Evolutionary conservation across 2,329 filamentous ascomycete genomes (phyloP).

Genomic region (Arthroderma uncinatum): DNA sequence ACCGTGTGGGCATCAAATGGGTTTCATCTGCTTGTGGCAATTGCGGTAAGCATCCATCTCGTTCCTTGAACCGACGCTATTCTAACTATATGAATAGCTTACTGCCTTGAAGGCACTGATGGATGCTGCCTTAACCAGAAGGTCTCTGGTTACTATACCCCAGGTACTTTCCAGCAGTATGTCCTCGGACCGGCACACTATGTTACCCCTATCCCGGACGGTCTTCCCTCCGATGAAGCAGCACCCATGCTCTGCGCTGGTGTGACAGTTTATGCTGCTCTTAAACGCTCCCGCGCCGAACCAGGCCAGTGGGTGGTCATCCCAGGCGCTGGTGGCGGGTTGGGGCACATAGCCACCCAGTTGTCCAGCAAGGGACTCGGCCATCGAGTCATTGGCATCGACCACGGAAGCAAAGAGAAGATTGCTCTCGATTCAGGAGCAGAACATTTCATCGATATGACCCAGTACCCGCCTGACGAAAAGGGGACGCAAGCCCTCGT

Average conservation of each 20-base stretch:
- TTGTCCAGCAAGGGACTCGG: conserved; percentile 51
- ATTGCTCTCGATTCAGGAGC: conserved; percentile 51
- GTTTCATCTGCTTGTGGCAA: conserved; percentile 46
- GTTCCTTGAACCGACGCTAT: neutral
- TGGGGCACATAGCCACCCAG: conserved; percentile 55
- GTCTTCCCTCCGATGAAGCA: conserved; percentile 47
- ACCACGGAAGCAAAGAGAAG: conserved; percentile 50
- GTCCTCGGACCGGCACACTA: conserved; percentile 53
- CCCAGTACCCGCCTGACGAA: conserved; percentile 38
- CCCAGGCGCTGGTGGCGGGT: conserved; percentile 49
- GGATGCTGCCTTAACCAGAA: conserved; percentile 46
- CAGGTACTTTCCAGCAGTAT: conserved; percentile 65
- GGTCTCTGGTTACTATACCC: conserved; percentile 56
- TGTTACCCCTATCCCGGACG: conserved; percentile 58
- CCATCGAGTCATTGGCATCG: conserved; percentile 54
- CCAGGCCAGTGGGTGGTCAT: conserved; percentile 52
- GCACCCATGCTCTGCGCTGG: conserved; percentile 59
- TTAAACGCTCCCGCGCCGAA: conserved; percentile 49
- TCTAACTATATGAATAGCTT: conserved; percentile 17
- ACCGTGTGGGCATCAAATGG: conserved; percentile 63
- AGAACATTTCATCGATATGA: conserved; percentile 55
- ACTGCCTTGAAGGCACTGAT: conserved; percentile 47
- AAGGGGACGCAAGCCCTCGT: conserved; percentile 38
- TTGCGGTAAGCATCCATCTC: conserved; percentile 31
- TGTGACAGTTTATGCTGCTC: conserved; percentile 55